Evolutionary conservation across 2,329 filamentous ascomycete genomes (phyloP).

Genomic region (Apiospora kogelbergensis): DNA sequence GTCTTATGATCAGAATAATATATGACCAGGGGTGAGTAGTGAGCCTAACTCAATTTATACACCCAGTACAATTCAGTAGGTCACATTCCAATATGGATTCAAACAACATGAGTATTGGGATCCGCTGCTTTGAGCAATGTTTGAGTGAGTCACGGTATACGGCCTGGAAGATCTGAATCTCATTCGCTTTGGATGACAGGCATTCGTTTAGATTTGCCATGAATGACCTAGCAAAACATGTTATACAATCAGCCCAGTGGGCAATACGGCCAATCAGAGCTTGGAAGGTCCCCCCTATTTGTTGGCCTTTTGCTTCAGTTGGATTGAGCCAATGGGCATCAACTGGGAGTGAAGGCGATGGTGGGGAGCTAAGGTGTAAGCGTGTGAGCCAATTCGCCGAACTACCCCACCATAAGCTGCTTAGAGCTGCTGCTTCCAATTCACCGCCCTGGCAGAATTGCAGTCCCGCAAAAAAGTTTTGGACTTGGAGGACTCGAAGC

Average conservation of each 20-base stretch:
- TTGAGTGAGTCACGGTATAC: too few relatives aligned
- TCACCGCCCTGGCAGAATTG: constrained; percentile 7
- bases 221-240: too few relatives aligned
- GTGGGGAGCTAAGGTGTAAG: not conserved
- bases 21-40: too few relatives aligned
- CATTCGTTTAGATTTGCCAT: too few relatives aligned
- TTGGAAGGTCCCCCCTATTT: not conserved
- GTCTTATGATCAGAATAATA: too few relatives aligned
- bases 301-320: not conserved
- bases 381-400: not conserved
- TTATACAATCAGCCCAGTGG: not conserved
- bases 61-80: too few relatives aligned
- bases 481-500: not conserved
- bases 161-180: too few relatives aligned
- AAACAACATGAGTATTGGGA: too few relatives aligned
- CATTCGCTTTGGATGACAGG: too few relatives aligned
- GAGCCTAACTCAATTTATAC: too few relatives aligned
- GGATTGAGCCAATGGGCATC: not conserved
- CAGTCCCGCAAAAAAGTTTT: constrained; percentile 8
- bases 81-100: too few relatives aligned
- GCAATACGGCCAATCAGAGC: not conserved
- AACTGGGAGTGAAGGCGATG: not conserved
- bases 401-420: not conserved
- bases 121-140: too few relatives aligned
- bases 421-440: not conserved